Base-by-base conservation (phyloP, 1,139 yeast species). In the Taphrina betulina region DNA sequence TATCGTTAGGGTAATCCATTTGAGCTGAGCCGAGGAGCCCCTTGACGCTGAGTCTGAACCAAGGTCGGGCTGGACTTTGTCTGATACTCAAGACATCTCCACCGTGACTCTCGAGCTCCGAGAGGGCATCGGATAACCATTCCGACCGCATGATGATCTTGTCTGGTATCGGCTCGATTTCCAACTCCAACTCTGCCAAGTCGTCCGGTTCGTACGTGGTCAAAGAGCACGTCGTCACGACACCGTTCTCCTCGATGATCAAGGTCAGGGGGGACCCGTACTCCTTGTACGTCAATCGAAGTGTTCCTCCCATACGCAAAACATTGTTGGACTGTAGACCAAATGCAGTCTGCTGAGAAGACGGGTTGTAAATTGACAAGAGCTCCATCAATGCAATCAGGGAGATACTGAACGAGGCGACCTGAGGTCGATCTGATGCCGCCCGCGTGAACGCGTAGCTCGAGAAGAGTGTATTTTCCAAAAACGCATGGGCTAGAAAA, bases 171-270 rank as follows among this genome's bases (percentile, higher is more conserved):
- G 58, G 50, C 36, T 59, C 62, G 19, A 60, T 29, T 14, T 57
- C 58, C 24, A 61, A 54, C 7, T 57, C 31, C 17, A 58, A 40
- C 24, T 59, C 61, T 17, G 57, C 29, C 26, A 40, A n/a, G 29
- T 57, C 60, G 17, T 50, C 60, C 8, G 57, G 60, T 29, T 61
- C 63, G 35, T 53, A 57, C 8, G 64, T 62, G 19, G 60, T 51
- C 36, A 62, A 58, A 41, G 58, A 61, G 53, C 64, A 62, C 3
- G 61, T 62, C 20, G 64, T 62, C 10, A 59, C 53, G 28, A 61
- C 46, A 8, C 59, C 54, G n/a, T 60, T 58, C 26, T 62, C 64
- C 34, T 62, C 62, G 16, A 62, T 40, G 58, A 62, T 55, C 16
- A 62, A 53, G 37, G 60, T 50, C 24, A 62, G 62, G 14, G 61